These are phyloP conservation scores for Mrakia blollopis DNA, from an alignment of 768 basidiomycete genomes.

Conservation along the genomic window DNA sequence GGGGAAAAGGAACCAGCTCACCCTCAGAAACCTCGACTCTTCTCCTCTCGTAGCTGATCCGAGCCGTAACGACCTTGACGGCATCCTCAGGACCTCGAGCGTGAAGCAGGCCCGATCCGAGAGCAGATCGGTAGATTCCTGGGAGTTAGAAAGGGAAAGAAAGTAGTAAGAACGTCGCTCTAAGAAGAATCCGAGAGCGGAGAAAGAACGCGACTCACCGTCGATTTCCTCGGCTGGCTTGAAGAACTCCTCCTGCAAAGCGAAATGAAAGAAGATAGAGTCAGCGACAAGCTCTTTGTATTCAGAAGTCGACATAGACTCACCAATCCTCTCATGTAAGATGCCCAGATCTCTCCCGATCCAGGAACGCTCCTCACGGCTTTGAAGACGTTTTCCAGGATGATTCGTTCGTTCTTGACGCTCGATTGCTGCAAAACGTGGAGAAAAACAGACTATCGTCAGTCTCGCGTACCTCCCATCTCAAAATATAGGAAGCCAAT, in stretches of 20 bases:
- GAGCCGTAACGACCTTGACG: conserved; percentile 59
- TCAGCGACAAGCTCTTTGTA: neutral
- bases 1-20: conserved; percentile 31
- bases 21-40: conserved; percentile 52
- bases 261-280: too few species aligned
- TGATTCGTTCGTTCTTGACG: conserved; percentile 14
- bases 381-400: conserved; percentile 18
- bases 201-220: conserved; percentile 19
- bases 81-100: conserved; percentile 55
- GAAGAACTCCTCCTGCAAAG: conserved; percentile 26
- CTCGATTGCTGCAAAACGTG: neutral
- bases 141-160: neutral
- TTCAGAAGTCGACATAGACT: neutral
- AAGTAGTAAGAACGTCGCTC: neutral
- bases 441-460: neutral
- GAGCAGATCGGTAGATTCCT: conserved; percentile 60
- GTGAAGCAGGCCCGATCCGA: conserved; percentile 53
- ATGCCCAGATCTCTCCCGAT: conserved; percentile 72
- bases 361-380: conserved; percentile 68
- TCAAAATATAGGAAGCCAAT: conserved; percentile 40
- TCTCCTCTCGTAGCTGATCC: conserved; percentile 61
- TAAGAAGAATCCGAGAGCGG: neutral
- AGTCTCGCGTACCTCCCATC: too few species aligned
- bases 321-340: conserved; percentile 68
- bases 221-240: neutral